Evolutionary conservation across 2,329 filamentous ascomycete species (phyloP).

Genomic region (Verticillium nubilum): DNA sequence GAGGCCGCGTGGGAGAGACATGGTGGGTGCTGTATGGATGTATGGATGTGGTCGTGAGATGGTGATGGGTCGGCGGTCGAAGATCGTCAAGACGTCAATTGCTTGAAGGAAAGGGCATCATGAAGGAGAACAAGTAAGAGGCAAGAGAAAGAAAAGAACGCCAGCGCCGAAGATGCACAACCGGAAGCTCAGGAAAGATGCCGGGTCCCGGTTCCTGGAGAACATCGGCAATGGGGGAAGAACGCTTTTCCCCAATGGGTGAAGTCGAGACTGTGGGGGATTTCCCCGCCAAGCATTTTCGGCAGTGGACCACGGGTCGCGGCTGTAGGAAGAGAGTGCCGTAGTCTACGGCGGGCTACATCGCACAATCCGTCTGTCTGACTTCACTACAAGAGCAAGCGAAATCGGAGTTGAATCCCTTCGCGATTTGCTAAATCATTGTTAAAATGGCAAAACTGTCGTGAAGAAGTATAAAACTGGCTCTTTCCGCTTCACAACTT

Average conservation of each 20-base stretch:
- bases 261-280: background rate
- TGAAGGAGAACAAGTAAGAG: background rate
- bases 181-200: background rate
- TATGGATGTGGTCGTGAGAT: background rate
- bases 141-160: background rate
- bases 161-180: slow-evolving; percentile 2
- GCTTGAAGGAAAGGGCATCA: background rate
- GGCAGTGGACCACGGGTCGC: background rate
- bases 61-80: too few species aligned
- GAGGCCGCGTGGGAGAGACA: slow-evolving; percentile 59
- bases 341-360: background rate
- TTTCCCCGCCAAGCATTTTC: background rate
- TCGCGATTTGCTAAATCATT: too few species aligned
- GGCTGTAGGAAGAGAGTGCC: background rate
- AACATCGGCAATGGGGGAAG: background rate
- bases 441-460: too few species aligned
- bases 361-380: too few species aligned
- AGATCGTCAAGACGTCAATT: background rate
- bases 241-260: background rate
- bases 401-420: too few species aligned
- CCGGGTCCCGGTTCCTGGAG: background rate
- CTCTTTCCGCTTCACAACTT: too few species aligned
- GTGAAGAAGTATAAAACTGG: too few species aligned
- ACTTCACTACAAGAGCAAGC: too few species aligned
- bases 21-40: slow-evolving; percentile 19